Conservation (phyloP, 495 filamentous ascomycete genomes). For the Neurospora sp. region DNA sequence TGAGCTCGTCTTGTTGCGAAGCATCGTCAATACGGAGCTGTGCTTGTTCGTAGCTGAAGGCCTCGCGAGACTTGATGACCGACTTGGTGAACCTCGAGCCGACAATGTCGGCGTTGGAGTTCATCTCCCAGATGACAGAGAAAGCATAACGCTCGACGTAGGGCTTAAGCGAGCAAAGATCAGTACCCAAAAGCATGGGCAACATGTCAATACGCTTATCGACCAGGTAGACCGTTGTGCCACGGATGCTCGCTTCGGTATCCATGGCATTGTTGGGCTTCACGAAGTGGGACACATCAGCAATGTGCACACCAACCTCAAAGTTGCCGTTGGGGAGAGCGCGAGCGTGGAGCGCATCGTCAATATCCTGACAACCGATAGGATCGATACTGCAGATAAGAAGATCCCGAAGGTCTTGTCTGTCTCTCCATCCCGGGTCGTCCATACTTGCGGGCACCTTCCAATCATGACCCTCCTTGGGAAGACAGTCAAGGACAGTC, state of each 20-base stretch:
- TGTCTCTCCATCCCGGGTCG: slow-evolving; percentile 74
- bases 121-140: slow-evolving; percentile 89
- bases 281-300: slow-evolving; percentile 96
- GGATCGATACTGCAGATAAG: slow-evolving; percentile 97
- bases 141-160: slow-evolving; percentile 97
- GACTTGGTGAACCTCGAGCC: slow-evolving; percentile 84
- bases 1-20: slow-evolving; percentile 78
- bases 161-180: slow-evolving; percentile 92
- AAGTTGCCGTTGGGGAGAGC: slow-evolving; percentile 84
- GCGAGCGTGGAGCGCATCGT: slow-evolving; percentile 87
- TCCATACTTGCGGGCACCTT: slow-evolving; percentile 66
- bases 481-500: slow-evolving; percentile 85
- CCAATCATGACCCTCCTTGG: slow-evolving; percentile 88
- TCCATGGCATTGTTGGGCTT: slow-evolving; percentile 98
- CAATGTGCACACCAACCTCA: slow-evolving; percentile 97
- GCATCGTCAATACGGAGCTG: slow-evolving; percentile 85
- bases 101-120: slow-evolving; percentile 73
- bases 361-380: slow-evolving; percentile 92
- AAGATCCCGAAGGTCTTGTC: slow-evolving; percentile 73
- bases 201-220: slow-evolving; percentile 99
- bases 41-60: slow-evolving; percentile 94
- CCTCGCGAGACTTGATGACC: slow-evolving; percentile 94
- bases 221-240: slow-evolving; percentile 94
- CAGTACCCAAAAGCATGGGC: slow-evolving; percentile 88
- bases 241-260: slow-evolving; percentile 79